Percentiles rank a stretch among this genome's conserved stretches.
These are phyloP conservation scores for Durio zibethinus DNA, from an alignment of 345 rosid genomes.

Conservation along the genomic window DNA sequence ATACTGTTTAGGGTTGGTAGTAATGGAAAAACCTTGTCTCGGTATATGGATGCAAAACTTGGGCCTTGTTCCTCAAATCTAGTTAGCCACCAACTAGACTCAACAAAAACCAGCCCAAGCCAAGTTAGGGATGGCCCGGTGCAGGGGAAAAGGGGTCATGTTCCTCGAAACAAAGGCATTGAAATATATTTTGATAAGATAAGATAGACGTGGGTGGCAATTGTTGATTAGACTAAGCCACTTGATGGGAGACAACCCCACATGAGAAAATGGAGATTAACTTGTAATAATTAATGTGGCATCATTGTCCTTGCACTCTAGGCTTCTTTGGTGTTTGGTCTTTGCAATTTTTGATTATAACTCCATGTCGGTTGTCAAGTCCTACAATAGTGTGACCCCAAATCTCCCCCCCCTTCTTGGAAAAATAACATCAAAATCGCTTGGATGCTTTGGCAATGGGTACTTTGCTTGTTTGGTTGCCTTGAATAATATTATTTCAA, in stretches of 20 bases:
- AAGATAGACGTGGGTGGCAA: background rate
- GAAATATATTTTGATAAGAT: background rate
- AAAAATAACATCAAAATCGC: background rate
- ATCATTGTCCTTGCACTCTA: slow-evolving; percentile 25
- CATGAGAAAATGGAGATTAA: slow-evolving; percentile 24
- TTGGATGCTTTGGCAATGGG: background rate
- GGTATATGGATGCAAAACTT: background rate
- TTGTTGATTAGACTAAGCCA: slow-evolving; percentile 32
- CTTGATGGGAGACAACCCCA: slow-evolving; percentile 34
- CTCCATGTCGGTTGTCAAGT: slow-evolving; percentile 6
- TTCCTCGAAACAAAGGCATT: slow-evolving; percentile 21
- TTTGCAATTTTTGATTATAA: slow-evolving; percentile 5
- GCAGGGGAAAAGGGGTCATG: slow-evolving; percentile 31
- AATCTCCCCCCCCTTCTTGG: background rate
- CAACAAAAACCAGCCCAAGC: background rate
- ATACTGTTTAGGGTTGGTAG: background rate
- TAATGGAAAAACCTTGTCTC: background rate
- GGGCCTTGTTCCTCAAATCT: background rate
- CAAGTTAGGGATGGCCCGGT: background rate
- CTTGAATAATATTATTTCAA: background rate
- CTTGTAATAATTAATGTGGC: background rate
- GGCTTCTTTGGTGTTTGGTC: slow-evolving; percentile 7
- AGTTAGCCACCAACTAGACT: background rate
- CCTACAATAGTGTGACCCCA: slow-evolving; percentile 16
- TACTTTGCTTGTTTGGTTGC: background rate